phyloP scores from a whole-genome alignment of 208 protist genomes.

The Angomonas deanei region DNA sequence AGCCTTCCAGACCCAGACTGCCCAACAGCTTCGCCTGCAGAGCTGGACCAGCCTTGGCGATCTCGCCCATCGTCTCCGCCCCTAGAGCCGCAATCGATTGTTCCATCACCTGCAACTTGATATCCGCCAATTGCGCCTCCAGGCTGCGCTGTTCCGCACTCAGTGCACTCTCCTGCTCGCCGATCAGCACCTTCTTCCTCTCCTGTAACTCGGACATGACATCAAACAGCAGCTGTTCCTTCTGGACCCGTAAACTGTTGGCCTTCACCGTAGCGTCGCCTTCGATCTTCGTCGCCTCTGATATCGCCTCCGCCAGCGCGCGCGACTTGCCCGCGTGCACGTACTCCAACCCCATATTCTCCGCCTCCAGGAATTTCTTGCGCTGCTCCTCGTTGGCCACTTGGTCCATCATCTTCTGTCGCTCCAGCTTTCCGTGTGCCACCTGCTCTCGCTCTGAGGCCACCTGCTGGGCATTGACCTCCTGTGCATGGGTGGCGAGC shows the following conservation, averaged over 20 bases:
- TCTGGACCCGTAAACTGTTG: slow-evolving; percentile 67
- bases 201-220: slow-evolving; percentile 48
- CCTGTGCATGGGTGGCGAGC: slow-evolving; percentile 94
- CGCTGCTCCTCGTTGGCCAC: slow-evolving; percentile 87
- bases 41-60: slow-evolving; percentile 78
- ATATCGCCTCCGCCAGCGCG: slow-evolving; percentile 84
- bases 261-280: slow-evolving; percentile 73
- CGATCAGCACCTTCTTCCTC: slow-evolving; percentile 29
- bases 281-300: slow-evolving; percentile 87
- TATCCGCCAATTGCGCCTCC: background rate
- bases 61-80: slow-evolving; percentile 65
- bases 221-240: slow-evolving; percentile 46
- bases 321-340: slow-evolving; percentile 86
- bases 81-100: slow-evolving; percentile 60
- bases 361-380: slow-evolving; percentile 74
- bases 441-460: slow-evolving; percentile 89
- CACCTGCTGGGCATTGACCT: slow-evolving; percentile 89
- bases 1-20: slow-evolving; percentile 75
- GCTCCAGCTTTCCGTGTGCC: slow-evolving; percentile 85
- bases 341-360: slow-evolving; percentile 82
- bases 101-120: slow-evolving; percentile 18
- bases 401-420: slow-evolving; percentile 91
- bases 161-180: slow-evolving; percentile 30
- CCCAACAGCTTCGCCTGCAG: slow-evolving; percentile 75
- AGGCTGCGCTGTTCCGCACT: slow-evolving; percentile 25